Conservation (phyloP, 169 alveolate genomes). For the Theileria equi region DNA sequence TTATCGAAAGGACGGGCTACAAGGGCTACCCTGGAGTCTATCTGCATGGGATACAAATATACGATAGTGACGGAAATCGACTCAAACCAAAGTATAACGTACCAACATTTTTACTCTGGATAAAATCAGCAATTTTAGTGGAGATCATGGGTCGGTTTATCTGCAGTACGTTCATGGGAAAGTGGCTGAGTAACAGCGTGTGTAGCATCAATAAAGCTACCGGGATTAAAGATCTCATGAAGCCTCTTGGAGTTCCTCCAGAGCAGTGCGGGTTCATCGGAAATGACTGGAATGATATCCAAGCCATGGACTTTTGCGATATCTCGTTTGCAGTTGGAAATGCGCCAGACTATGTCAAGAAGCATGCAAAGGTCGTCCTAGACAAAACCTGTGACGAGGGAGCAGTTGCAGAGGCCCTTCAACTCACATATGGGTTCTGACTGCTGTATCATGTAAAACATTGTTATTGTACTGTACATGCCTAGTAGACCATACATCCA, state of each 20-base stretch:
- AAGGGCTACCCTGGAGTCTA: constrained; percentile 23
- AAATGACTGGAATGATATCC: constrained; percentile 32
- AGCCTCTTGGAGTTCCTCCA: constrained; percentile 14
- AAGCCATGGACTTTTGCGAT: constrained; percentile 15
- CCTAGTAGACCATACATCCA: no score
- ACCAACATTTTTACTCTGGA: no score
- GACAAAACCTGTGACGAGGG: constrained; percentile 26
- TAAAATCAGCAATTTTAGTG: no score
- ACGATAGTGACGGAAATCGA: constrained; percentile 15
- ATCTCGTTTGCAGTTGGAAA: constrained; percentile 48
- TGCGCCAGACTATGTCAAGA: constrained; percentile 17
- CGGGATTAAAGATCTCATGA: constrained; percentile 29
- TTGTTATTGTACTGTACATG: no score
- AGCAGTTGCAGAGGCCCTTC: constrained; percentile 34
- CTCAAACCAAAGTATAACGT: no score
- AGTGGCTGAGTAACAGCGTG: no score
- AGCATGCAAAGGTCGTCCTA: constrained; percentile 21
- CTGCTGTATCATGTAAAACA: no score
- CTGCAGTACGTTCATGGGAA: no score
- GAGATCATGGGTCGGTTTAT: no score
- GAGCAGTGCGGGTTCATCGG: constrained; percentile 50
- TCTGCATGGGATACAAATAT: constrained; percentile 2
- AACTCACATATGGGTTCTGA: constrained; percentile 33
- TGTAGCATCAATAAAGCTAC: constrained; percentile 30
- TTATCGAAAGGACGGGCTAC: no score